Evolutionary conservation across 306 rosid species (phyloP).

Genomic region (Aeschynomene evenia): DNA sequence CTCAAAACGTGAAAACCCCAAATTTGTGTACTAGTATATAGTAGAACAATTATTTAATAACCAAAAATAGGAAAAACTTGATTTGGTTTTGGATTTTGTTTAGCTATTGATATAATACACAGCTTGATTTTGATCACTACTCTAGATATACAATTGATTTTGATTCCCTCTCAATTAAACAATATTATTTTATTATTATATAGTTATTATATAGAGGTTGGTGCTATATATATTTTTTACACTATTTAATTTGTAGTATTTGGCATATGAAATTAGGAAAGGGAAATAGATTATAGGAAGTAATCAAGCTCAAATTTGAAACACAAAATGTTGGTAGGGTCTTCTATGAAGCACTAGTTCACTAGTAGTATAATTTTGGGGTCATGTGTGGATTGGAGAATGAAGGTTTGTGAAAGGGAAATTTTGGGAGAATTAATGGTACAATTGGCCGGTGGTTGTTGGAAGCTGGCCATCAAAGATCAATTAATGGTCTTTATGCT

Average conservation of each 20-base stretch:
- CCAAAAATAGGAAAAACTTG: neutral
- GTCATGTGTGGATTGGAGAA: neutral
- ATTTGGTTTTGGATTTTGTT: neutral
- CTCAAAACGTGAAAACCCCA: neutral
- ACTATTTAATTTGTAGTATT: neutral
- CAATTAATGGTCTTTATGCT: slow-evolving; percentile 27
- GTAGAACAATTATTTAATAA: neutral
- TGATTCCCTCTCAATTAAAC: too few relatives aligned
- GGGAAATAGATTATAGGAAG: neutral
- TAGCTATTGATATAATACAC: neutral
- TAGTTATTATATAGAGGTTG: neutral
- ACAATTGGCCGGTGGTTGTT: slow-evolving; percentile 35
- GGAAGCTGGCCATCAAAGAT: slow-evolving; percentile 38
- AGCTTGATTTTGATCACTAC: neutral
- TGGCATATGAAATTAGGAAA: neutral
- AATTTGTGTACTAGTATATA: neutral
- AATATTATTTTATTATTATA: too few relatives aligned
- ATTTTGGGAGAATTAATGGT: slow-evolving; percentile 4
- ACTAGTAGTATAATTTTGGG: neutral
- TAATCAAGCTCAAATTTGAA: neutral
- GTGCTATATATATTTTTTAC: too few relatives aligned
- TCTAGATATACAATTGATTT: too few relatives aligned
- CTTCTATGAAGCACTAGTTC: neutral
- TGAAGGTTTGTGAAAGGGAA: neutral
- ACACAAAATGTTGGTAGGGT: neutral